Conservation (phyloP, 2,329 filamentous ascomycete genomes). For the Phyllosticta citribraziliensis region DNA sequence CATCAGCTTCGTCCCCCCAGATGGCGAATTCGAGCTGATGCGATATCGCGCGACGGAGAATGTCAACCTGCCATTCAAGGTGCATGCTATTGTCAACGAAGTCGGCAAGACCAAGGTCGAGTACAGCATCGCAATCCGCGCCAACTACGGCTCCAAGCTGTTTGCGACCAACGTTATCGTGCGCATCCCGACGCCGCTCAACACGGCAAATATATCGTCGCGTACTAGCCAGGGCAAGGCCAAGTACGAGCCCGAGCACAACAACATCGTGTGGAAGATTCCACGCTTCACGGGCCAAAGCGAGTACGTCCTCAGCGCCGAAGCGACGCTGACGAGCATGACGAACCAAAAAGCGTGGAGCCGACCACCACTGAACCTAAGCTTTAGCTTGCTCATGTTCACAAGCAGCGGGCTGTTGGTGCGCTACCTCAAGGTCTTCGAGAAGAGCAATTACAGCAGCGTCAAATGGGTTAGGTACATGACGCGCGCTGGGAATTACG, state of each 20-base stretch:
- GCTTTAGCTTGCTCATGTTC: slow-evolving; percentile 94
- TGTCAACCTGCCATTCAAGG: slow-evolving; percentile 96
- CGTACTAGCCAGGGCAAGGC: slow-evolving; percentile 92
- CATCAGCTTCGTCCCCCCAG: slow-evolving; percentile 92
- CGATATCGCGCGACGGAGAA: slow-evolving; percentile 97
- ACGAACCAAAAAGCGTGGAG: slow-evolving; percentile 98
- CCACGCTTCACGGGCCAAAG: slow-evolving; percentile 96
- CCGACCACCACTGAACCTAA: slow-evolving; percentile 80
- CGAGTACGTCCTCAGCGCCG: slow-evolving; percentile 89
- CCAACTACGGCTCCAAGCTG: slow-evolving; percentile 91
- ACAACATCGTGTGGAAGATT: slow-evolving; percentile 99
- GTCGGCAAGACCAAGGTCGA: slow-evolving; percentile 95
- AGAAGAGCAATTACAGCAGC: slow-evolving; percentile 97
- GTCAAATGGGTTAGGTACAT: slow-evolving; percentile 99
- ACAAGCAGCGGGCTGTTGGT: slow-evolving; percentile 89
- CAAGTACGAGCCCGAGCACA: slow-evolving; percentile 96
- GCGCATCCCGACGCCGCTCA: slow-evolving; percentile 88
- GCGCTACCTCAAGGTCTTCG: slow-evolving; percentile 94
- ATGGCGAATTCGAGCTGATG: slow-evolving; percentile 98
- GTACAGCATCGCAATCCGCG: slow-evolving; percentile 94
- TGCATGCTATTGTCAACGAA: slow-evolving; percentile 97
- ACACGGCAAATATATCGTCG: slow-evolving; percentile 89
- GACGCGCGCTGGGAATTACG: slow-evolving; percentile 95
- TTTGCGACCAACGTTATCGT: slow-evolving; percentile 96
- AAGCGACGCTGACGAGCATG: slow-evolving; percentile 90